These are phyloP conservation scores for Sporothrix pseudoabietina DNA, from an alignment of 2,329 filamentous ascomycete species.

Conservation along the genomic window DNA sequence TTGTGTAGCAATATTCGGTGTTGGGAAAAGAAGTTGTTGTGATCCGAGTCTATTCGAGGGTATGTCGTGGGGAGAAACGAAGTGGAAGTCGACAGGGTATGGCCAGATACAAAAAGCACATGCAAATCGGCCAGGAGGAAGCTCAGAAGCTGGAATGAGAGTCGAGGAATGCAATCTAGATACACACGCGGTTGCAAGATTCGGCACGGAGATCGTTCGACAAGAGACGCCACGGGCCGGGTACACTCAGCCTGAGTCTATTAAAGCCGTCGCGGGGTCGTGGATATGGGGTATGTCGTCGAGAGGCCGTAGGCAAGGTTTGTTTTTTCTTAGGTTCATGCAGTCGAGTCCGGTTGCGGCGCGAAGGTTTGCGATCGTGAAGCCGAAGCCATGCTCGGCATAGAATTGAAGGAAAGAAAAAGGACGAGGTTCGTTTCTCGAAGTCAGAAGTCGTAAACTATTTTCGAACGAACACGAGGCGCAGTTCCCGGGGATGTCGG, in stretches of 20 bases:
- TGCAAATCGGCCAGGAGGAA: background rate
- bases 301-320: background rate
- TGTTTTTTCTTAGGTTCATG: background rate
- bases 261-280: background rate
- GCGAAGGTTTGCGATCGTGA: background rate
- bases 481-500: background rate
- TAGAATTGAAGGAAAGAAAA: background rate
- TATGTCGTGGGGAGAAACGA: background rate
- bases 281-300: background rate
- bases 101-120: background rate
- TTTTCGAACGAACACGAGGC: background rate
- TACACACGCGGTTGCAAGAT: background rate
- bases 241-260: background rate
- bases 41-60: background rate
- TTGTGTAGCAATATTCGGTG: background rate
- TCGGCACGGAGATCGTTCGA: background rate
- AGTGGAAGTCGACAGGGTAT: background rate
- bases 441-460: background rate
- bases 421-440: background rate
- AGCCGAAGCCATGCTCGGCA: background rate
- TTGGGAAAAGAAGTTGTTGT: background rate
- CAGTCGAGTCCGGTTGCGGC: background rate
- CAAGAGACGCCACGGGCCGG: too few relatives aligned
- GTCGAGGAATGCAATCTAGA: slow-evolving; percentile 14
- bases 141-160: slow-evolving; percentile 1